A percentile compares a stretch with the other conserved stretches of the same genome.
phyloP scores from a whole-genome alignment of 768 basidiomycete genomes.

The Cyclocybe cylindracea region DNA sequence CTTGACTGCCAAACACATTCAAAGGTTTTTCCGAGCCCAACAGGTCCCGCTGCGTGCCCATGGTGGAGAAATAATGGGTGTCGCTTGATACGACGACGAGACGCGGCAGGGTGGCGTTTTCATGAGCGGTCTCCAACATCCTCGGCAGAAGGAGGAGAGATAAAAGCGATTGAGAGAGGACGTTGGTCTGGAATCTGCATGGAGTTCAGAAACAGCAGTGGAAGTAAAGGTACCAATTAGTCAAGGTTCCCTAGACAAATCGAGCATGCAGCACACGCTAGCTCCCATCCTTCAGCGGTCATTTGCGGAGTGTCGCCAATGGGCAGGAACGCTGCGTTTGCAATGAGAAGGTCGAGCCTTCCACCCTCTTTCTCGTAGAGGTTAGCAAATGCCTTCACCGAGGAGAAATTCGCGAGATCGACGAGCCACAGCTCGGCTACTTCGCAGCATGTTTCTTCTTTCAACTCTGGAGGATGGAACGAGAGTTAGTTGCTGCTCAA shows the following conservation, averaged over 20 bases:
- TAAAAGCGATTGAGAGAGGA: constrained; percentile 40
- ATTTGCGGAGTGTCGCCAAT: neutral
- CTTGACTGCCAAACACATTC: constrained; percentile 28
- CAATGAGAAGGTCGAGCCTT: constrained; percentile 35
- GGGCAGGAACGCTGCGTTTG: constrained; percentile 16
- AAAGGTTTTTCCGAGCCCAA: constrained; percentile 29
- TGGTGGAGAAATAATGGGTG: constrained; percentile 31
- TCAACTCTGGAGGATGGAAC: constrained; percentile 19
- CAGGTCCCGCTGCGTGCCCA: constrained; percentile 20
- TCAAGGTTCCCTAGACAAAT: neutral
- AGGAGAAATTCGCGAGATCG: constrained; percentile 42
- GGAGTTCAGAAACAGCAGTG: neutral
- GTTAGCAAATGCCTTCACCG: constrained; percentile 39
- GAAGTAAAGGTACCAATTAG: neutral
- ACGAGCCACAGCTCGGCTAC: constrained; percentile 39
- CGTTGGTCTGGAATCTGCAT: constrained; percentile 48
- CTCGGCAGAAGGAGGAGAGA: constrained; percentile 42
- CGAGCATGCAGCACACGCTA: constrained; percentile 24
- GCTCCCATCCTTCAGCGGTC: constrained; percentile 42
- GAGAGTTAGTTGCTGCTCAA: neutral
- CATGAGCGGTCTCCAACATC: constrained; percentile 37
- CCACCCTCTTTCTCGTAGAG: constrained; percentile 30
- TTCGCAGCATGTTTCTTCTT: constrained; percentile 32
- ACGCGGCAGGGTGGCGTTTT: constrained; percentile 30
- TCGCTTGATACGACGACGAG: constrained; percentile 46